Evolutionary conservation across 495 filamentous ascomycete genomes (phyloP), one percentile per base, ranked within the genome.

Genomic region (Neurospora pannonica): DNA sequence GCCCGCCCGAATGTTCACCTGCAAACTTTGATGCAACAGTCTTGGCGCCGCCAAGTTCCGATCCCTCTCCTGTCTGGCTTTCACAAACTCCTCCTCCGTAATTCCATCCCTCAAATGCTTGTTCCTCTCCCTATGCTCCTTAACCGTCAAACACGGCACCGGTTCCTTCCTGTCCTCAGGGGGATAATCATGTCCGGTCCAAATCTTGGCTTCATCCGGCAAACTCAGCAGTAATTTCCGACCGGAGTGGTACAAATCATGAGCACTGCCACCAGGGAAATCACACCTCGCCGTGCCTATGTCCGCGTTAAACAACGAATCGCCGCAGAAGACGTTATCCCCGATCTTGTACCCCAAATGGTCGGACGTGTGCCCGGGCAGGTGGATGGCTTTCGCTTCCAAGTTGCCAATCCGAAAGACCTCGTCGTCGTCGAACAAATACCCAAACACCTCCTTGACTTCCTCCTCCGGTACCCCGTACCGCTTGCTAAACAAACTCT

Each of bases 301-400:
- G 72, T 90, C 88, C 1, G 81, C 79, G 75, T 90, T 82, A 81
- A 90, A 90, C 36, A 91, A 79, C 8, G 87, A 88, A 79, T 90
- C 89, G 13, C 89, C 89, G 60, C 83, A 85, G 78, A 90, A 90
- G 7, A 90, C 80, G 73, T 90, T 89, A 11, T 17, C 1, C 5
- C 28, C 15, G 6, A 90, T 85, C 36, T 77, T 75, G 74, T 90
- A 91, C 0, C 89, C 89, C 10, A 90, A 38, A 75, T 91, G 89
- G 76, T 90, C 89, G 0, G 89, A 88, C 0, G 89, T 91, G 75
- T 91, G 89, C 0, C 89, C 89, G 0, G 89, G 89, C 0, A 91
- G 80, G 79, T 90, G 88, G 0, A 89, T 75, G 1, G 84, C 87
- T 13, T 75, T 83, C 2, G 79, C 88, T 4, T 74, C 75, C 4